These are phyloP conservation scores for Neurospora sp. DNA, from an alignment of 495 filamentous ascomycete genomes.

Conservation along the genomic window DNA sequence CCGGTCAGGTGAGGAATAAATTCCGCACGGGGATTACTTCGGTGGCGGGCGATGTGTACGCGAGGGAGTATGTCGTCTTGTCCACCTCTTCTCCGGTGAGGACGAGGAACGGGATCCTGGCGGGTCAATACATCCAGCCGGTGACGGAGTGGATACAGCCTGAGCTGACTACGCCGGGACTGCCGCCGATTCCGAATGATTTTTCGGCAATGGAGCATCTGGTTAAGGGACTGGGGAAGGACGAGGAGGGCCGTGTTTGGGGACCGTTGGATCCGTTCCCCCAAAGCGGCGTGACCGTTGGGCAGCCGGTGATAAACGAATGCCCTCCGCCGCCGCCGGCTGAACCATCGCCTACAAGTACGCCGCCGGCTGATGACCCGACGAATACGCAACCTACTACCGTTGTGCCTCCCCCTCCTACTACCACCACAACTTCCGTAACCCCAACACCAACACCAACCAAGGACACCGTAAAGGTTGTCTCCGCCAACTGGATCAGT, in stretches of 20 bases:
- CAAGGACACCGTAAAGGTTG: conserved; percentile 2
- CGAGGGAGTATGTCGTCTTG: conserved; percentile 21
- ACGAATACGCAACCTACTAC: neutral
- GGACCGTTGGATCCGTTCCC: conserved; percentile 12
- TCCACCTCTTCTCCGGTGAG: neutral
- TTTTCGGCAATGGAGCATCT: conserved; percentile 10
- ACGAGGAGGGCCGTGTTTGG: conserved; percentile 10
- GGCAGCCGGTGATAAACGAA: neutral
- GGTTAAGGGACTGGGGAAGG: conserved; percentile 9
- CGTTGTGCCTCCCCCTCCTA: too few relatives aligned
- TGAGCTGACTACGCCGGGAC: conserved; percentile 7
- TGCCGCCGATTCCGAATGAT: conserved; percentile 10
- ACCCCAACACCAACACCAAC: rapidly evolving
- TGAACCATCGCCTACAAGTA: too few relatives aligned
- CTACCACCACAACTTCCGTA: rapidly evolving
- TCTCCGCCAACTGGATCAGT: conserved; percentile 9
- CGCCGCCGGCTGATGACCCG: too few relatives aligned
- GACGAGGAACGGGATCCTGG: conserved; percentile 28
- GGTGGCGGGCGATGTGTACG: conserved; percentile 25
- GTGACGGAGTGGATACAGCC: conserved; percentile 30
- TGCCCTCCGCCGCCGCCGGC: too few relatives aligned
- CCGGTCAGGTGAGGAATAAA: neutral
- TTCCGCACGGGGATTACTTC: conserved; percentile 4
- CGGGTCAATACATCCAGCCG: conserved; percentile 30
- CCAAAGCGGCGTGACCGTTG: too few relatives aligned